Evolutionary conservation across 345 rosid species (phyloP).

Genomic region (Linum tenue): DNA sequence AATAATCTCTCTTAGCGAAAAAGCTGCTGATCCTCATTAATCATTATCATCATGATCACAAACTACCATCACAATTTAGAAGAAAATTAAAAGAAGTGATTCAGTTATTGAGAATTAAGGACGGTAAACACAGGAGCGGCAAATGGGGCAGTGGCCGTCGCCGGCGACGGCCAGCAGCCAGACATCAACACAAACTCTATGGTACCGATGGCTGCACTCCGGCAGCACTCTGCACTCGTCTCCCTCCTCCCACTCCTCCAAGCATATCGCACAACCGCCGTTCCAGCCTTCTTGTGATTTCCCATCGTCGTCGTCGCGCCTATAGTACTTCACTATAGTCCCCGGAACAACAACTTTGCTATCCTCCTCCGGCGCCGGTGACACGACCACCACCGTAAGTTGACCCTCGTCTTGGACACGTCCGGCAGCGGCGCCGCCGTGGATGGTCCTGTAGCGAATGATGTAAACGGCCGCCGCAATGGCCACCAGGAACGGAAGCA

Average conservation of each 20-base stretch:
- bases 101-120: too few species aligned
- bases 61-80: too few species aligned
- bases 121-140: constrained; percentile 2
- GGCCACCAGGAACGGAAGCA: background rate
- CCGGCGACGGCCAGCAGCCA: constrained; percentile 2
- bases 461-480: background rate
- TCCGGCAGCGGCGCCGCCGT: background rate
- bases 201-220: background rate
- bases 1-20: too few species aligned
- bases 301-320: background rate
- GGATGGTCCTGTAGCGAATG: background rate
- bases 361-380: background rate
- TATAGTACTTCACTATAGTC: background rate
- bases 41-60: too few species aligned
- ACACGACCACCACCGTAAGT: too few species aligned
- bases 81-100: too few species aligned
- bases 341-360: background rate
- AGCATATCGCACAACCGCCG: constrained; percentile 6
- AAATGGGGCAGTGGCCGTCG: constrained; percentile 3
- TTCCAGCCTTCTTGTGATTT: background rate
- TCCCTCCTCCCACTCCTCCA: constrained; percentile 7
- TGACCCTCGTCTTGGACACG: background rate
- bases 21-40: too few species aligned
- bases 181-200: background rate
- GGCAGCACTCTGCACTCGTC: constrained; percentile 6